Base-by-base conservation (phyloP, 2,329 filamentous ascomycete species). In the Hypoxylon sp. region DNA sequence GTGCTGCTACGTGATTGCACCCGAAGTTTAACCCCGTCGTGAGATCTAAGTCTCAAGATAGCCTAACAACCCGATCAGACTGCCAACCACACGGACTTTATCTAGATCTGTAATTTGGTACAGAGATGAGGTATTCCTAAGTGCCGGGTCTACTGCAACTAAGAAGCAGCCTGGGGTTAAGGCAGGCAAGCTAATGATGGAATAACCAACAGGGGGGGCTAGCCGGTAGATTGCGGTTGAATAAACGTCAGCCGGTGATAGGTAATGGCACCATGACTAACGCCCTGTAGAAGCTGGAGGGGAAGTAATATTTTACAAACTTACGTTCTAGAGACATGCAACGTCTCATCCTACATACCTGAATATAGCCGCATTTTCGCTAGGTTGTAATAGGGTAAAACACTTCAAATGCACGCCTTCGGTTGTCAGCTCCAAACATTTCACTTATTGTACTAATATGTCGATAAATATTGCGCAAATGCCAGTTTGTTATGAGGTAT, bases 191-290 rank as follows among this genome's bases (percentile, higher is more conserved):
- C 34, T 63, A 56, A 30, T 30, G 39, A 39, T 43, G 47, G 26
- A 30, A 63, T 19, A 39, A 59, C 28, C 43, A 47, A 24, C 17
- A 19, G 17, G 50, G 55, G 55, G 43, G 44, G 24, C 46, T 26
- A 28, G 17, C 47, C 62, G 65, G 62, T 48, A 68, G 59, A 65
- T 68, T 65, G 37, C 65, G 65, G 62, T 41, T 68, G 65, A 68
- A 68, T 63, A 6, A 57, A 54, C n/a, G n/a, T 51, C 41, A 46
- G 41, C 50, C 47, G 26, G 6, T 52, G 51, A 41, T 17, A 30
- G 3, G 48, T 44, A 48, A 56, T 19, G 24, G 10, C 24, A 28
- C 37, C 19, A 56, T 32, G 13, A 46, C 44, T 37, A 24, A 46
- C 37, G 41, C 30, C 41, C 15, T 19, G 22, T 26, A 34, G 26